Percentiles rank a stretch among this genome's conserved stretches.
phyloP scores from a whole-genome alignment of 2,329 filamentous ascomycete genomes.

The Aureobasidium musti region DNA sequence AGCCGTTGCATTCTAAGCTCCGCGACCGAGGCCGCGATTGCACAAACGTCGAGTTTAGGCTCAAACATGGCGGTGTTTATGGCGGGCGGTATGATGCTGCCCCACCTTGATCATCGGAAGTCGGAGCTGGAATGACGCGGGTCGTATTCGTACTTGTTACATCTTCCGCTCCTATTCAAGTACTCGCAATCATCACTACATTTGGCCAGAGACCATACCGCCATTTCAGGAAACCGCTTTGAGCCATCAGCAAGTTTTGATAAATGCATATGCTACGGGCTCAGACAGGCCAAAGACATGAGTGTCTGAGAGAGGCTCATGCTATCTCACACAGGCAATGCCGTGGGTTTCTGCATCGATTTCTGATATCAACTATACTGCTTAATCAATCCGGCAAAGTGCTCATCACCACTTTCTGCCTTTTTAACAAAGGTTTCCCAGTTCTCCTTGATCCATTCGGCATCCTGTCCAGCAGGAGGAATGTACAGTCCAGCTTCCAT shows the following conservation, averaged over 20 bases:
- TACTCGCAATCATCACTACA: too few species aligned
- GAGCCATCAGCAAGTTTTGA: too few species aligned
- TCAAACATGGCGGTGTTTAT: neutral
- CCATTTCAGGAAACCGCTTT: too few species aligned
- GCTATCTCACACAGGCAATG: neutral
- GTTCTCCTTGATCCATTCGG: conserved; percentile 41
- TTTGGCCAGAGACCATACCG: neutral
- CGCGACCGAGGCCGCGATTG: neutral
- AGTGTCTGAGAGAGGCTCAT: neutral
- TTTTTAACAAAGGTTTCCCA: conserved; percentile 40
- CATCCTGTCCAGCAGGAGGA: conserved; percentile 40
- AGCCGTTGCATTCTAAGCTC: neutral
- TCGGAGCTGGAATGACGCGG: neutral
- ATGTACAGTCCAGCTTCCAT: conserved; percentile 40
- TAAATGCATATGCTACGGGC: too few species aligned
- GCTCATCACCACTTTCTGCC: conserved; percentile 41
- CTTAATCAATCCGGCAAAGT: conserved; percentile 34
- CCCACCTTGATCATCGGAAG: neutral
- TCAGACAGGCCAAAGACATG: neutral
- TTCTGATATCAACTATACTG: neutral
- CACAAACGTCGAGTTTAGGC: neutral
- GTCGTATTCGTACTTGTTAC: neutral
- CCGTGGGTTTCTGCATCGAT: neutral
- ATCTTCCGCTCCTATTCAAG: too few species aligned
- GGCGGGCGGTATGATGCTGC: neutral